phyloP scores from a whole-genome alignment of 306 rosid species.

The Trichosanthes truncata region DNA sequence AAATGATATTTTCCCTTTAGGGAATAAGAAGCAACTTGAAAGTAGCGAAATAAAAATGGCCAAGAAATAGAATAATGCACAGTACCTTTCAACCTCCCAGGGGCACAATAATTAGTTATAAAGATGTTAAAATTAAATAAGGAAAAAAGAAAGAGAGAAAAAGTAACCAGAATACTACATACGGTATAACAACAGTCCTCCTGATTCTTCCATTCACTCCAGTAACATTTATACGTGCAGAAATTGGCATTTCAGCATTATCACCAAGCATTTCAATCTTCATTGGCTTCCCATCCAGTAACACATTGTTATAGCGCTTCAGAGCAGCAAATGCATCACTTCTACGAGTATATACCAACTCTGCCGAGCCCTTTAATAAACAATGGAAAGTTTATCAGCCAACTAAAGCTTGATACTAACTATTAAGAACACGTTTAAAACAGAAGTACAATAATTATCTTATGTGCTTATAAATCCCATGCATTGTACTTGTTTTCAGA shows the following conservation, averaged over 20 bases:
- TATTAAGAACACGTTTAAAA: not conserved
- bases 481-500: not conserved
- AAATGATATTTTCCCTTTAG: not conserved
- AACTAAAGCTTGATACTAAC: not conserved
- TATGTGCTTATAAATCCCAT: not conserved
- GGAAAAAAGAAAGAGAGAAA: not conserved
- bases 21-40: not conserved
- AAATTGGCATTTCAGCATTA: constrained; percentile 47
- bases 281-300: constrained; percentile 92
- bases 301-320: constrained; percentile 76
- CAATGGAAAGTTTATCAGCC: not conserved
- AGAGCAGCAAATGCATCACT: constrained; percentile 96
- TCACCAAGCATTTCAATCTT: constrained; percentile 83
- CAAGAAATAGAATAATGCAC: not conserved
- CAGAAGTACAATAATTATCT: not conserved
- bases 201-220: constrained; percentile 71
- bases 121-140: not conserved
- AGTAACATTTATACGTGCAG: constrained; percentile 80
- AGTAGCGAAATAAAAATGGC: not conserved
- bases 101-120: not conserved
- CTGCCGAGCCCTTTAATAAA: constrained; percentile 77
- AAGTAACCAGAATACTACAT: constrained; percentile 19
- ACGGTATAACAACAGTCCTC: constrained; percentile 82
- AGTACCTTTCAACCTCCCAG: not conserved
- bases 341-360: constrained; percentile 80